Percentiles rank a stretch among this genome's conserved stretches.
Conservation (phyloP, 768 basidiomycete genomes). For the Lanmaoa rubissima region DNA sequence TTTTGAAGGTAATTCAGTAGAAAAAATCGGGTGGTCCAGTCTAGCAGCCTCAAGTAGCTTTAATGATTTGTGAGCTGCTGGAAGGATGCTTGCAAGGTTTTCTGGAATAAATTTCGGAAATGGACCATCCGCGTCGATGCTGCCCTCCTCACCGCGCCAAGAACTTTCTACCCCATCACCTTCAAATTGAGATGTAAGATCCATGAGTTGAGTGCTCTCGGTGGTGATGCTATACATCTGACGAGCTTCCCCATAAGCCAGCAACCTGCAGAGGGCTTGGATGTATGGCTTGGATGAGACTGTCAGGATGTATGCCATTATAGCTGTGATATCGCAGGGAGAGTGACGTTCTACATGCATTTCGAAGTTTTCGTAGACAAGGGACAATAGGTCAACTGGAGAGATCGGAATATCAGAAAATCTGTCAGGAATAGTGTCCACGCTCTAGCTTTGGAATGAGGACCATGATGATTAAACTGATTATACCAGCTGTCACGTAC, state of each 20-base stretch:
- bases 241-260: slow-evolving; percentile 46
- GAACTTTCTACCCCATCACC: slow-evolving; percentile 38
- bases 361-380: slow-evolving; percentile 57
- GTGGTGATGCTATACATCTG: slow-evolving; percentile 25
- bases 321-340: slow-evolving; percentile 44
- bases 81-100: slow-evolving; percentile 49
- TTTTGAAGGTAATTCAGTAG: slow-evolving; percentile 23
- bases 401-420: slow-evolving; percentile 45
- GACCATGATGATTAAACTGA: not conserved
- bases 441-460: slow-evolving; percentile 27
- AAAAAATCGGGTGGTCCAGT: slow-evolving; percentile 63
- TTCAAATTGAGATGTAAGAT: slow-evolving; percentile 20
- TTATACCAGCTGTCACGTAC: slow-evolving; percentile 38
- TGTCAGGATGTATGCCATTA: slow-evolving; percentile 68
- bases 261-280: slow-evolving; percentile 51
- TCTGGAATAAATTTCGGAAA: slow-evolving; percentile 67
- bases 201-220: slow-evolving; percentile 14
- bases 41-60: slow-evolving; percentile 60
- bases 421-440: slow-evolving; percentile 31
- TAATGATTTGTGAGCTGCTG: slow-evolving; percentile 68
- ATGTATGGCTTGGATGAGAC: slow-evolving; percentile 63
- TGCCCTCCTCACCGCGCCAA: slow-evolving; percentile 40
- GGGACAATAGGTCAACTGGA: slow-evolving; percentile 54
- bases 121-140: slow-evolving; percentile 37
- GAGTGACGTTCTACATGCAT: slow-evolving; percentile 55